These are phyloP conservation scores for Sordariomycetes sp. DNA, from an alignment of 2,329 filamentous ascomycete species.

Conservation along the genomic window DNA sequence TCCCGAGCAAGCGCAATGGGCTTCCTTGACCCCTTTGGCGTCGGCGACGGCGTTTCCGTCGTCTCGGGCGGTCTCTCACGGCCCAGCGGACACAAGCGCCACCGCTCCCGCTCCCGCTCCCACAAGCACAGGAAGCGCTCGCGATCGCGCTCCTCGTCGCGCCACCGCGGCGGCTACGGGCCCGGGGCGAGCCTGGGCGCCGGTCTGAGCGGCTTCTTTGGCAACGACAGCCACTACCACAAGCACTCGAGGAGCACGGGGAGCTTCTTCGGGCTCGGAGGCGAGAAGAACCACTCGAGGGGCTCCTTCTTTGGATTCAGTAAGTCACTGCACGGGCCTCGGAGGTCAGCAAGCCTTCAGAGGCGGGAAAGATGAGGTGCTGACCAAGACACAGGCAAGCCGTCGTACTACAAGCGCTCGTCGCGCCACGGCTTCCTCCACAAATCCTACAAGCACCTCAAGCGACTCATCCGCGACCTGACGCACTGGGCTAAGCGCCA, in stretches of 20 bases:
- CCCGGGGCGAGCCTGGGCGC: constrained; percentile 18
- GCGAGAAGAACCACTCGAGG: constrained; percentile 27
- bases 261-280: constrained; percentile 35
- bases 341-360: no score
- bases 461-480: constrained; percentile 71
- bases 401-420: constrained; percentile 69
- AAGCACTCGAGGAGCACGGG: constrained; percentile 14
- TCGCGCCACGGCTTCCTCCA: constrained; percentile 72
- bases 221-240: constrained; percentile 23
- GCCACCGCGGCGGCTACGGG: constrained; percentile 10
- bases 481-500: constrained; percentile 73
- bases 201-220: constrained; percentile 33
- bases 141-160: constrained; percentile 26
- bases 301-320: constrained; percentile 36
- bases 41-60: constrained; percentile 21
- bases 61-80: constrained; percentile 16
- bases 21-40: constrained; percentile 23
- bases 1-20: constrained; percentile 7
- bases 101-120: constrained; percentile 16
- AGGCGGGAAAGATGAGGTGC: no score
- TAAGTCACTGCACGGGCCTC: constrained; percentile 13
- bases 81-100: constrained; percentile 14
- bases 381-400: constrained; percentile 30
- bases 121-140: constrained; percentile 20
- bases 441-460: constrained; percentile 65